A percentile compares a stretch with the other conserved stretches of the same genome.
Evolutionary conservation across 257 asterid species (phyloP).

Genomic region (Solanum peruvianum): DNA sequence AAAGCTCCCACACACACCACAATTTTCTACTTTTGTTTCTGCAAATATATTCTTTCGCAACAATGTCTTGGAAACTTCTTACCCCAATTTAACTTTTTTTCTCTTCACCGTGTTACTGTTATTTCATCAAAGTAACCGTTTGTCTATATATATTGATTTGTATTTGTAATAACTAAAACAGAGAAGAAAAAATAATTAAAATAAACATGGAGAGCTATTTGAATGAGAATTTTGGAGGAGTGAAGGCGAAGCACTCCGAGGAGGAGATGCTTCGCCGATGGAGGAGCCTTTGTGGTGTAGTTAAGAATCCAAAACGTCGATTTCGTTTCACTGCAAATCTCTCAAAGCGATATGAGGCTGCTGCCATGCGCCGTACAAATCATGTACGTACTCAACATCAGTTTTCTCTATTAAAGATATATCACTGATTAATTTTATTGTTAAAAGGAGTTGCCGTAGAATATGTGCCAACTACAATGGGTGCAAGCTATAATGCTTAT

Average conservation of each 20-base stretch:
- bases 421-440: neutral
- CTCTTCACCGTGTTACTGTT: neutral
- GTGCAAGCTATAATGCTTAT: neutral
- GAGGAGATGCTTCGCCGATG: conserved; percentile 62
- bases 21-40: neutral
- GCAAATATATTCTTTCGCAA: neutral
- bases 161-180: neutral
- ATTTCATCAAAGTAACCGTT: neutral
- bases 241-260: conserved; percentile 63
- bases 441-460: neutral
- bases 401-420: neutral
- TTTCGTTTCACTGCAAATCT: conserved; percentile 88
- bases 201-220: conserved; percentile 45
- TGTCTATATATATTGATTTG: neutral
- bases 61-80: neutral
- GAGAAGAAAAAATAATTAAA: neutral
- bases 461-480: neutral
- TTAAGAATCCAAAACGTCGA: conserved; percentile 70
- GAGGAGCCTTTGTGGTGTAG: conserved; percentile 65
- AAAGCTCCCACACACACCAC: neutral
- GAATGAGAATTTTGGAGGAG: conserved; percentile 64
- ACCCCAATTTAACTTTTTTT: neutral
- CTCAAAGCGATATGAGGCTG: conserved; percentile 68
- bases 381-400: conserved; percentile 27
- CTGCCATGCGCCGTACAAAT: conserved; percentile 66